Conservation (phyloP, 768 basidiomycete genomes). For the Suillus variegatus region DNA sequence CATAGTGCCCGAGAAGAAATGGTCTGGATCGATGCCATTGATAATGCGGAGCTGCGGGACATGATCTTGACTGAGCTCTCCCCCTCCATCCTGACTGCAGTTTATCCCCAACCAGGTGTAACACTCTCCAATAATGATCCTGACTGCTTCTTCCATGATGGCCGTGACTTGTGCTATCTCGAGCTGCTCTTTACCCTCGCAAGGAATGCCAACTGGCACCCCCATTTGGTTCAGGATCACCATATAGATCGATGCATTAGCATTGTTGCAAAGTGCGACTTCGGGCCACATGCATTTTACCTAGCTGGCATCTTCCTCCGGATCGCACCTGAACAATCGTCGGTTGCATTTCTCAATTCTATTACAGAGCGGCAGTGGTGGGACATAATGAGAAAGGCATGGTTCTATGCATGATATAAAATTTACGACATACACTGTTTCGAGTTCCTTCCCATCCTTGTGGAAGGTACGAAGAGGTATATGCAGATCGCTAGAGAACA, state of each 20-base stretch:
- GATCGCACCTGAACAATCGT: neutral
- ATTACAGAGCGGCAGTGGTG: neutral
- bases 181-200: neutral
- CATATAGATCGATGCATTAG: neutral
- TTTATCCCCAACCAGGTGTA: neutral
- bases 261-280: neutral
- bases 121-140: neutral
- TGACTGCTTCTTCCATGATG: neutral
- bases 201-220: neutral
- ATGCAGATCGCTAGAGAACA: neutral
- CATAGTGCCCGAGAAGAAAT: neutral
- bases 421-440: neutral
- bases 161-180: neutral
- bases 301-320: neutral
- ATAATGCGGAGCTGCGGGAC: neutral
- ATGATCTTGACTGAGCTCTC: neutral
- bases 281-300: neutral
- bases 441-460: neutral
- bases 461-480: neutral
- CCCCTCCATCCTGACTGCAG: neutral
- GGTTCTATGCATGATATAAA: accelerated
- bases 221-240: neutral
- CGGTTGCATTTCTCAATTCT: neutral
- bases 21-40: neutral
- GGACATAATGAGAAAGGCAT: neutral